phyloP scores from a whole-genome alignment of 306 rosid species.

The Cucurbita maxima region DNA sequence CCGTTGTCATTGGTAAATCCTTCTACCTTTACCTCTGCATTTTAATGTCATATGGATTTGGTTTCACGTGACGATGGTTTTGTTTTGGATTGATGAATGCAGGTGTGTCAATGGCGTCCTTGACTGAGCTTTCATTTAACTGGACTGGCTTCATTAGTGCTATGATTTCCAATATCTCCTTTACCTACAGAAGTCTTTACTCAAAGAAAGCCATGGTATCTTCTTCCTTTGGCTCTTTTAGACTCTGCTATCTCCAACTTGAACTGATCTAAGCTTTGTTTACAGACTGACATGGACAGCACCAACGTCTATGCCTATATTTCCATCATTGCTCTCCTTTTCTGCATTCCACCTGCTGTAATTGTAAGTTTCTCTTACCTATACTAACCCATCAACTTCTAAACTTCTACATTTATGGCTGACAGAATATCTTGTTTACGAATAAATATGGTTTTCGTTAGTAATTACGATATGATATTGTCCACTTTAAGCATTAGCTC shows the following conservation, averaged over 20 bases:
- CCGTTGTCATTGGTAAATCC: constrained; percentile 37
- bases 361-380: constrained; percentile 40
- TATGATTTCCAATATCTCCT: constrained; percentile 46
- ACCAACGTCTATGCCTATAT: constrained; percentile 88
- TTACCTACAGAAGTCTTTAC: constrained; percentile 45
- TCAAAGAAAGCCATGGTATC: constrained; percentile 97
- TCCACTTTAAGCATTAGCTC: no score
- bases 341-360: constrained; percentile 84
- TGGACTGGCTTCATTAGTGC: constrained; percentile 48
- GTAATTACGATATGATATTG: no score
- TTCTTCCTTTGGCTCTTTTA: constrained; percentile 4
- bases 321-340: constrained; percentile 76
- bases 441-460: no score
- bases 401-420: no score
- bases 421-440: no score
- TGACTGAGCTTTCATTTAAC: constrained; percentile 48
- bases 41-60: background rate
- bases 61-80: background rate
- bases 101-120: constrained; percentile 50
- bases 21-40: background rate
- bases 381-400: no score
- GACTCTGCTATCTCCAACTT: background rate
- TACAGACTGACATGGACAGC: constrained; percentile 93
- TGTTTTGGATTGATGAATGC: constrained; percentile 2
- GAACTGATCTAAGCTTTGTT: constrained; percentile 7